A percentile compares a stretch with the other conserved stretches of the same genome.
These are phyloP conservation scores for Curvularia sp. DNA, from an alignment of 2,329 filamentous ascomycete genomes.

Conservation along the genomic window DNA sequence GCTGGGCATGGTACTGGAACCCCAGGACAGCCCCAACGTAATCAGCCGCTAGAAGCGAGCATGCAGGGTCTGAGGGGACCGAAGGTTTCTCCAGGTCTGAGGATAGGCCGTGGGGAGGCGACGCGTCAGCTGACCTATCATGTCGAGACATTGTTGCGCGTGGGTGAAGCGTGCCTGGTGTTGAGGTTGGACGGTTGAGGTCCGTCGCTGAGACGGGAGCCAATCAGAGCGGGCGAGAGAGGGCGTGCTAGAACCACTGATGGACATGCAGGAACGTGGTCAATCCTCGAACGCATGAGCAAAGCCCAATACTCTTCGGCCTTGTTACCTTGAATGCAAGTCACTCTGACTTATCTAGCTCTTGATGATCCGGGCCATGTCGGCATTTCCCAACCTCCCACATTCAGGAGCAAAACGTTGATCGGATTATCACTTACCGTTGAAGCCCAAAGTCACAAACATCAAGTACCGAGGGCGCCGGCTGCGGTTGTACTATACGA, in stretches of 20 bases:
- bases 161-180: constrained; percentile 42
- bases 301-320: constrained; percentile 8
- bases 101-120: constrained; percentile 16
- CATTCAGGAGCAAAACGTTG: constrained; percentile 4
- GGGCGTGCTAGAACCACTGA: constrained; percentile 40
- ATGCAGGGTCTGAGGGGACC: constrained; percentile 41
- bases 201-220: constrained; percentile 26
- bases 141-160: constrained; percentile 34
- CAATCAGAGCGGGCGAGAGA: constrained; percentile 36
- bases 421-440: not conserved
- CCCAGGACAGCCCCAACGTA: constrained; percentile 20
- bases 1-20: constrained; percentile 22
- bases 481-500: not conserved
- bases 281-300: constrained; percentile 13
- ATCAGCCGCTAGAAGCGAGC: constrained; percentile 39
- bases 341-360: constrained; percentile 7
- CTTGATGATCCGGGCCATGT: constrained; percentile 23
- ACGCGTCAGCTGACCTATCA: constrained; percentile 40
- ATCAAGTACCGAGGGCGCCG: not conserved
- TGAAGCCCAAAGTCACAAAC: not conserved
- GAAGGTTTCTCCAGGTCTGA: constrained; percentile 38
- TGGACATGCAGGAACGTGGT: constrained; percentile 36
- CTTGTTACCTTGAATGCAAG: constrained; percentile 9
- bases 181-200: constrained; percentile 41
- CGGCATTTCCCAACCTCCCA: constrained; percentile 16